Percentiles rank a stretch among this genome's conserved stretches.
phyloP scores from a whole-genome alignment of 768 basidiomycete species.

The Mycena alexandri region DNA sequence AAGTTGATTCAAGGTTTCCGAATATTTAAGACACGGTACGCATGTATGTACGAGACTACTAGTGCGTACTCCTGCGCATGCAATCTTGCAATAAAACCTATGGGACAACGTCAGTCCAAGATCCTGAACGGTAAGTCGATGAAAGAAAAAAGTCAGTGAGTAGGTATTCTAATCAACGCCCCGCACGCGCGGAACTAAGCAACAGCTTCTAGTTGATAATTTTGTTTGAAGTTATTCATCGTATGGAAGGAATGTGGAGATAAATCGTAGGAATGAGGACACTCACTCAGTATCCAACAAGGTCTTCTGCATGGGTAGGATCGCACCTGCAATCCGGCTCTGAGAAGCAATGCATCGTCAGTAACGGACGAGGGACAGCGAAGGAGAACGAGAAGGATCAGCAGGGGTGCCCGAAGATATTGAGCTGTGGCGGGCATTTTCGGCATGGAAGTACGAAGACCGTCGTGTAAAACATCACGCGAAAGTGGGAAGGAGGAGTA shows the following conservation, averaged over 20 bases:
- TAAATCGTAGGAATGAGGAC: too few species aligned
- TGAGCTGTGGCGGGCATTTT: slow-evolving; percentile 97
- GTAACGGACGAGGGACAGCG: neutral
- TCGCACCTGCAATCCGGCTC: too few species aligned
- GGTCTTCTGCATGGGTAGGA: too few species aligned
- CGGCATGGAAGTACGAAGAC: slow-evolving; percentile 90
- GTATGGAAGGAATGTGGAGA: neutral
- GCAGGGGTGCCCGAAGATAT: slow-evolving; percentile 83
- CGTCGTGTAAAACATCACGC: slow-evolving; percentile 91
- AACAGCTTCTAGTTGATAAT: slow-evolving; percentile 93
- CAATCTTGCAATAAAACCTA: too few species aligned
- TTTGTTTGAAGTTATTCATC: slow-evolving; percentile 63
- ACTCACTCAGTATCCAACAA: too few species aligned
- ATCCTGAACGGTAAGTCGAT: neutral
- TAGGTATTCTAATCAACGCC: slow-evolving; percentile 67
- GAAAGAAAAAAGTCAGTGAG: slow-evolving; percentile 48
- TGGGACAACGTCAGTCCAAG: slow-evolving; percentile 5
- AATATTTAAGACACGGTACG: too few species aligned
- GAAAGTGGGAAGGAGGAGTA: neutral
- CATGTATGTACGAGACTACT: too few species aligned
- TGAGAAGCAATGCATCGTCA: neutral
- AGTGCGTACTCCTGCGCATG: too few species aligned
- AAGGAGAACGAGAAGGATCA: slow-evolving; percentile 51
- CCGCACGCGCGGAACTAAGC: slow-evolving; percentile 66
- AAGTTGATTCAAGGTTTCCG: too few species aligned